Percentiles rank a stretch among this genome's conserved stretches.
Evolutionary conservation across 78 protist genomes (phyloP).

Genomic region (Acrasis kona): DNA sequence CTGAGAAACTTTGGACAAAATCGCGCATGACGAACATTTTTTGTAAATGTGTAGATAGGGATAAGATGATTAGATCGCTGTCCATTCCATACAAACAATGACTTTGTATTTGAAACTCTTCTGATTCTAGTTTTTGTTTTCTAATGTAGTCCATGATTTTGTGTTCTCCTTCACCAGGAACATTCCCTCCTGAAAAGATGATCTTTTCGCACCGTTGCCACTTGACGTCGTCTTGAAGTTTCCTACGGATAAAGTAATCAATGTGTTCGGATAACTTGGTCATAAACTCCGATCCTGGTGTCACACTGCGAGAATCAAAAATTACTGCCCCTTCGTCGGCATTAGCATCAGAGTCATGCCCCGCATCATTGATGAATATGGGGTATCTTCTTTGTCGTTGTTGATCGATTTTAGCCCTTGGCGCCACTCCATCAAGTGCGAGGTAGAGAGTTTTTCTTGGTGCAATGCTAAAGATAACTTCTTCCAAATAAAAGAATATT

Average conservation of each 20-base stretch:
- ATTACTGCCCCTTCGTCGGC: conserved; percentile 1
- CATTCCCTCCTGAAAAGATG: conserved; percentile 36
- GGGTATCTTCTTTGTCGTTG: conserved; percentile 47
- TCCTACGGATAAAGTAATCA: conserved; percentile 11
- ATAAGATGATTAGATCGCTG: conserved; percentile 87
- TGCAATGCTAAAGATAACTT: conserved; percentile 54
- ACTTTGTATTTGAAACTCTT: conserved; percentile 40
- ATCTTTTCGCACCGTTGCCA: conserved; percentile 29
- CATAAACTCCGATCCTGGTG: conserved; percentile 94
- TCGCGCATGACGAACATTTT: conserved; percentile 72
- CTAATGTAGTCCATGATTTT: conserved; percentile 89
- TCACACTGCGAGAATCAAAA: conserved; percentile 90
- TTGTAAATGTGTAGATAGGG: conserved; percentile 80
- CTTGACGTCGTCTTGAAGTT: not conserved
- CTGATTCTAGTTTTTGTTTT: conserved; percentile 39
- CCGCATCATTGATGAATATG: not conserved
- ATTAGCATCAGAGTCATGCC: not conserved
- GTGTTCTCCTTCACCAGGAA: conserved; percentile 94
- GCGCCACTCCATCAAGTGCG: conserved; percentile 93
- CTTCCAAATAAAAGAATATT: conserved; percentile 76
- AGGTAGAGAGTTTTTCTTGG: conserved; percentile 75
- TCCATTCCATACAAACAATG: conserved; percentile 92
- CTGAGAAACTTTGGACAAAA: too few species aligned
- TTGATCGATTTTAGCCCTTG: conserved; percentile 96
- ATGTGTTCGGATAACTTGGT: conserved; percentile 7